Base-by-base conservation (phyloP, 805 yeast genomes). In the Lachancea sp. region DNA sequence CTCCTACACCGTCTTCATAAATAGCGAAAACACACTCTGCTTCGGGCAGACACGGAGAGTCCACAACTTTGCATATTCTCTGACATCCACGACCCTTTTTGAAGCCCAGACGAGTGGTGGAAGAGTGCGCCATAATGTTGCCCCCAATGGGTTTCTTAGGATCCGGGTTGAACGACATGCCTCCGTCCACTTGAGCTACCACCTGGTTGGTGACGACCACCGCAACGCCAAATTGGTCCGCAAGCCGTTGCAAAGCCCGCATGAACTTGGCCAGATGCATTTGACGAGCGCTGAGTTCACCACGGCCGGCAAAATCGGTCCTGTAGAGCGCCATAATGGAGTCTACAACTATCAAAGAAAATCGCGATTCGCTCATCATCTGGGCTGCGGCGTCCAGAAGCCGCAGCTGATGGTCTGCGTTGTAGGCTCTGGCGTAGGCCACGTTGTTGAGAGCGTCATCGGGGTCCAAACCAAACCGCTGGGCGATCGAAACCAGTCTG, bases 111-210 rank as follows among this genome's bases (percentile, higher is more conserved):
- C 99, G 77, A 2, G 99, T 93, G 5, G 98, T 91, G 2, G 97
- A 89, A 16, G 95, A 82, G 65, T 93, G 99, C 0, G 98, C 99
- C 63, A 93, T 83, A 56, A 93, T 93, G 60, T 93, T 91, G 57
- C 99, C 99, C 50, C 99, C 99, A 54, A 93, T 91, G 15, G 99
- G 99, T 65, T 93, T 93, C 65, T 93, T 93, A 13, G 98, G 97
- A 65, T 93, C 99, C 1, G 96, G 95, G 56, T 90, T 89, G 64
- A 81, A 90, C 22, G 78, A 74, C 66, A 73, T 72, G 35, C 79
- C 79, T 58, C 95, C 95, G 60, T 93, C 99, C 16, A 93, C 99
- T 66, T 90, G 97, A 3, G 98, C 97, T 6, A 88, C 96, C 18
- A 93, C 99, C 66, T 93, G 99, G 67, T 93, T 93, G 1, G 95